A percentile compares a stretch with the other conserved stretches of the same genome.
These are phyloP conservation scores for Penicillium sp. DNA, from an alignment of 2,329 filamentous ascomycete species.

Conservation along the genomic window DNA sequence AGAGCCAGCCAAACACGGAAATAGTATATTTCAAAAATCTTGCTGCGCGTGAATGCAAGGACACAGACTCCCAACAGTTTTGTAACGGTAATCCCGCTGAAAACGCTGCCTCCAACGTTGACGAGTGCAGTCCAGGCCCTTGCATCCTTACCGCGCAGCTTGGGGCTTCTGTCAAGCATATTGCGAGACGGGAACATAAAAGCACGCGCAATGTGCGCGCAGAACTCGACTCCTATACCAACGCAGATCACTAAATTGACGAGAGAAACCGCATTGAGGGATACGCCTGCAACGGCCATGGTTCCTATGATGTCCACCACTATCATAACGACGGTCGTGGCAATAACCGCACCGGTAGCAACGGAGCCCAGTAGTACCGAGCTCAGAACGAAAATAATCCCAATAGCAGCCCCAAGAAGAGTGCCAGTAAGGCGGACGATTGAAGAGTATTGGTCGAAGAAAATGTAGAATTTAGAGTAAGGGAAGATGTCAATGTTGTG, in stretches of 20 bases:
- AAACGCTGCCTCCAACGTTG: slow-evolving; percentile 90
- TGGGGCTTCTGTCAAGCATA: slow-evolving; percentile 75
- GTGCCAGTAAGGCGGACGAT: slow-evolving; percentile 77
- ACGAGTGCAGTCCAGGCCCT: slow-evolving; percentile 89
- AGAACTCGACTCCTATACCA: slow-evolving; percentile 95
- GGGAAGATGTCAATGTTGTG: slow-evolving; percentile 85
- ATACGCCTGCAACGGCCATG: slow-evolving; percentile 86
- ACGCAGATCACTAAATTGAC: slow-evolving; percentile 98
- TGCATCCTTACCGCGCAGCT: slow-evolving; percentile 76
- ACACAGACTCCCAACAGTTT: slow-evolving; percentile 91
- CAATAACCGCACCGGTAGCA: slow-evolving; percentile 75
- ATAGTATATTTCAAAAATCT: slow-evolving; percentile 99
- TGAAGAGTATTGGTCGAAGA: slow-evolving; percentile 92
- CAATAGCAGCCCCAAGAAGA: slow-evolving; percentile 77
- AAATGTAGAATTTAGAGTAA: slow-evolving; percentile 97
- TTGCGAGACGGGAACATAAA: slow-evolving; percentile 87
- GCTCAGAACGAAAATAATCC: slow-evolving; percentile 78
- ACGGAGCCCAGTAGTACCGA: slow-evolving; percentile 78
- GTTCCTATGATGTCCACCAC: slow-evolving; percentile 90
- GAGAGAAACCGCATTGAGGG: slow-evolving; percentile 88
- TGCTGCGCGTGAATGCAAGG: slow-evolving; percentile 88
- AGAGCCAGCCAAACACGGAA: slow-evolving; percentile 94
- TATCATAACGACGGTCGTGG: slow-evolving; percentile 85
- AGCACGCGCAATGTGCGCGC: slow-evolving; percentile 89
- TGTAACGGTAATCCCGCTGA: slow-evolving; percentile 93